Evolutionary conservation across 108 stramenopile genomes (phyloP).

Genomic region (Heterococcus sp.): DNA sequence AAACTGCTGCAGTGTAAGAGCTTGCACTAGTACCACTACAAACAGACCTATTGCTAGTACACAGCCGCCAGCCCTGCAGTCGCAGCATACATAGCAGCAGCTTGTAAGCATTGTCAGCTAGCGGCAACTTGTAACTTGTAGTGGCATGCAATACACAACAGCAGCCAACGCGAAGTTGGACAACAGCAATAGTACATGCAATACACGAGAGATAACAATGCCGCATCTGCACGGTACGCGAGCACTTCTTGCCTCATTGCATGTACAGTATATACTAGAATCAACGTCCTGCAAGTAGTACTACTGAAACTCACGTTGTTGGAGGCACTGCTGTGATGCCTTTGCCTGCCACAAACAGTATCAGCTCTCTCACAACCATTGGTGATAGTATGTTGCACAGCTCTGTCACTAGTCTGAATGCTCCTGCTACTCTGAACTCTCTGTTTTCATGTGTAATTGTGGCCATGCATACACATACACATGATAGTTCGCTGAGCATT

Average conservation of each 20-base stretch:
- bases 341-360: constrained; percentile 8
- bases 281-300: too few species aligned
- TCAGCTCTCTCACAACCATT: constrained; percentile 25
- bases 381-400: constrained; percentile 24
- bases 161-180: too few species aligned
- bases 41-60: constrained; percentile 3
- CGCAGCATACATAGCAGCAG: too few species aligned
- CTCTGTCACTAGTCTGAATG: constrained; percentile 19
- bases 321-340: constrained; percentile 5
- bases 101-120: too few species aligned
- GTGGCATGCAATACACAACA: too few species aligned
- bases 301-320: constrained; percentile 2
- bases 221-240: too few species aligned
- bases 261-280: too few species aligned
- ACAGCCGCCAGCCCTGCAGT: constrained; percentile 2
- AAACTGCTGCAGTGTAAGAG: constrained; percentile 35
- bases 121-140: too few species aligned
- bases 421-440: constrained; percentile 8
- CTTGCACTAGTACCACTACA: constrained; percentile 11
- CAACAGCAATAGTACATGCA: too few species aligned
- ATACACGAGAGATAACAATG: too few species aligned
- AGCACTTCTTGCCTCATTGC: too few species aligned
- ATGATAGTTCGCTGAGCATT: neutral
- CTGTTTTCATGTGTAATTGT: neutral
- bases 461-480: neutral